phyloP scores from a whole-genome alignment of 2,329 filamentous ascomycete species.

The Claviceps arundinis region DNA sequence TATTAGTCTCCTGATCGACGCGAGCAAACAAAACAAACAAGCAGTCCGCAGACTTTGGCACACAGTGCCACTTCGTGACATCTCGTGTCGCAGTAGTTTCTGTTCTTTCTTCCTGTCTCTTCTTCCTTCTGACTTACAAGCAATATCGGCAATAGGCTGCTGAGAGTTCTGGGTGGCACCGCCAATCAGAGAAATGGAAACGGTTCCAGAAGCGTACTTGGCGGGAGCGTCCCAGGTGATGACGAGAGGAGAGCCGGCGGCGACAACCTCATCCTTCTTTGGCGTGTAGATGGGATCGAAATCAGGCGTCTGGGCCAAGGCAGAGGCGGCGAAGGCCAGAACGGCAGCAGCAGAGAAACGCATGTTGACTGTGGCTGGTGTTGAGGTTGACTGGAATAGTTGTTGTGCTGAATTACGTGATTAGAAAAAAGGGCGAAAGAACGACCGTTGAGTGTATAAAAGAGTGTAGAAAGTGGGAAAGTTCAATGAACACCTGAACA shows the following conservation, averaged over 20 bases:
- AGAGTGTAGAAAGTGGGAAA: constrained; percentile 19
- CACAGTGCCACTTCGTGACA: neutral
- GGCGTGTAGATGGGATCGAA: constrained; percentile 43
- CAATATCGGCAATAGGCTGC: constrained; percentile 28
- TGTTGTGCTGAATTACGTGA: neutral
- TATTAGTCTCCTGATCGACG: neutral
- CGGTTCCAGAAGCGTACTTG: constrained; percentile 27
- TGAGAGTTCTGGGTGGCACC: constrained; percentile 32
- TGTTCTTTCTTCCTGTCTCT: neutral
- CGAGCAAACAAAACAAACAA: neutral
- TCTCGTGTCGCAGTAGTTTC: no score
- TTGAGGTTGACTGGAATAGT: neutral
- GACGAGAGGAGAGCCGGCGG: constrained; percentile 34
- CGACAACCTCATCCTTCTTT: constrained; percentile 26
- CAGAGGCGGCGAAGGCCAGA: constrained; percentile 37
- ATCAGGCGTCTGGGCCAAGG: constrained; percentile 38
- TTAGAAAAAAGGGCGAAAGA: constrained; percentile 4
- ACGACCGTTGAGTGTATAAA: constrained; percentile 10
- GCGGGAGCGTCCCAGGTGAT: constrained; percentile 36
- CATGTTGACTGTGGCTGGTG: constrained; percentile 30
- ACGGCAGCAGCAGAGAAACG: constrained; percentile 37
- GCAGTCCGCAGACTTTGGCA: neutral
- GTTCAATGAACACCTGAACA: constrained; percentile 7
- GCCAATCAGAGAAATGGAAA: constrained; percentile 42
- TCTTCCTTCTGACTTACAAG: constrained; percentile 30